Conservation (phyloP, 306 rosid genomes). For the cucumber (Cucumis sativus) region DNA sequence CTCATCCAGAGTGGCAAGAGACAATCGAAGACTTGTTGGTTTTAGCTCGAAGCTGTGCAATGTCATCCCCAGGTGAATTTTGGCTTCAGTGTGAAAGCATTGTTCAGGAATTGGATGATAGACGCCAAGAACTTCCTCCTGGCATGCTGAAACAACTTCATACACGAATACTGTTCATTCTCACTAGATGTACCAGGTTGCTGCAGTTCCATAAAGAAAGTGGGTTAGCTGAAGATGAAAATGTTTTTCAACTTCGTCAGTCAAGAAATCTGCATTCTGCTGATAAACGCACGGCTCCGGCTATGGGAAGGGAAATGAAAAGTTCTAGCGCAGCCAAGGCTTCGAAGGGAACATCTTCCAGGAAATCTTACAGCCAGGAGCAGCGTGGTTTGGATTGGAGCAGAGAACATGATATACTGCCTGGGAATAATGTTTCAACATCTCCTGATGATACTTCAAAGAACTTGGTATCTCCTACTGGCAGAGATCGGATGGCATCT, state of each 20-base stretch:
- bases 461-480: slow-evolving; percentile 38
- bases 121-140: slow-evolving; percentile 90
- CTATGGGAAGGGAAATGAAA: slow-evolving; percentile 48
- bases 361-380: slow-evolving; percentile 91
- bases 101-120: slow-evolving; percentile 98
- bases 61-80: slow-evolving; percentile 83
- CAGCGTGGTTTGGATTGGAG: slow-evolving; percentile 54
- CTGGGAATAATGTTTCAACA: slow-evolving; percentile 23
- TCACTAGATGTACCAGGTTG: slow-evolving; percentile 91
- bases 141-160: slow-evolving; percentile 92
- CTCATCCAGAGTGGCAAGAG: slow-evolving; percentile 94
- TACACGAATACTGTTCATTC: slow-evolving; percentile 91
- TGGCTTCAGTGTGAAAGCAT: slow-evolving; percentile 98
- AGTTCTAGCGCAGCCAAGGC: slow-evolving; percentile 35
- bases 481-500: slow-evolving; percentile 69
- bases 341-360: slow-evolving; percentile 41
- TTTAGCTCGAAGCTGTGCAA: slow-evolving; percentile 94
- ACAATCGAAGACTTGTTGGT: slow-evolving; percentile 89
- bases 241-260: slow-evolving; percentile 65
- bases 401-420: slow-evolving; percentile 33
- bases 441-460: slow-evolving; percentile 37
- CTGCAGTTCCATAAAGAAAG: slow-evolving; percentile 96
- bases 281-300: slow-evolving; percentile 56
- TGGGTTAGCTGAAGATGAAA: slow-evolving; percentile 81
- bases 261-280: slow-evolving; percentile 61